Conservation (phyloP, 1,139 yeast species). For the Yamadazyma atmosphaerica region DNA sequence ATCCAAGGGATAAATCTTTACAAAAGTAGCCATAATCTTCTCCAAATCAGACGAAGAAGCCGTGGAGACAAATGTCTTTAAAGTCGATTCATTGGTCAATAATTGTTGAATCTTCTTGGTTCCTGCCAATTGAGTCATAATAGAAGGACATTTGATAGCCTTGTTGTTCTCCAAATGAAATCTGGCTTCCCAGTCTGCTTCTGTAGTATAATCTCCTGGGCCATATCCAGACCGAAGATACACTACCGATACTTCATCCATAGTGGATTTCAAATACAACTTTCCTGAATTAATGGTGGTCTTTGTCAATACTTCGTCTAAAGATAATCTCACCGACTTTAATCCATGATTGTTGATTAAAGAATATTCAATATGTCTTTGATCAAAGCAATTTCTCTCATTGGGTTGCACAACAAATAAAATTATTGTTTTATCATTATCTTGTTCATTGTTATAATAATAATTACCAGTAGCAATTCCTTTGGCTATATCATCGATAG, state of each 20-base stretch:
- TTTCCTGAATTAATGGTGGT: conserved; percentile 45
- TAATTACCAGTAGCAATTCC: conserved; percentile 71
- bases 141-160: conserved; percentile 90
- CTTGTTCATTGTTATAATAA: conserved; percentile 42
- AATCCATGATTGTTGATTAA: conserved; percentile 58
- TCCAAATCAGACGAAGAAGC: conserved; percentile 24
- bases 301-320: conserved; percentile 54
- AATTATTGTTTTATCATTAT: conserved; percentile 48
- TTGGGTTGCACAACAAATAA: conserved; percentile 80
- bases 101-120: conserved; percentile 92
- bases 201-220: conserved; percentile 67
- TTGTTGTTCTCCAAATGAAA: conserved; percentile 65
- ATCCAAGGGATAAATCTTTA: conserved; percentile 83
- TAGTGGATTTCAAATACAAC: conserved; percentile 52
- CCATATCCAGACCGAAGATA: conserved; percentile 89
- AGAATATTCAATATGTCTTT: conserved; percentile 76
- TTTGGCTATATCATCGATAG: conserved; percentile 59
- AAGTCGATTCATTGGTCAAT: conserved; percentile 54
- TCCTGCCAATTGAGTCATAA: conserved; percentile 87
- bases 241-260: conserved; percentile 79
- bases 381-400: conserved; percentile 90
- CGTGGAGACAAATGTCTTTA: conserved; percentile 49
- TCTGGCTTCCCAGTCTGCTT: conserved; percentile 75
- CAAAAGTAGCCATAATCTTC: conserved; percentile 64
- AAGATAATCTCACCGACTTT: conserved; percentile 62